Percentiles rank a stretch among this genome's conserved stretches.
These are phyloP conservation scores for Neopestalotiopsis clavispora DNA, from an alignment of 2,329 filamentous ascomycete genomes.

Conservation along the genomic window DNA sequence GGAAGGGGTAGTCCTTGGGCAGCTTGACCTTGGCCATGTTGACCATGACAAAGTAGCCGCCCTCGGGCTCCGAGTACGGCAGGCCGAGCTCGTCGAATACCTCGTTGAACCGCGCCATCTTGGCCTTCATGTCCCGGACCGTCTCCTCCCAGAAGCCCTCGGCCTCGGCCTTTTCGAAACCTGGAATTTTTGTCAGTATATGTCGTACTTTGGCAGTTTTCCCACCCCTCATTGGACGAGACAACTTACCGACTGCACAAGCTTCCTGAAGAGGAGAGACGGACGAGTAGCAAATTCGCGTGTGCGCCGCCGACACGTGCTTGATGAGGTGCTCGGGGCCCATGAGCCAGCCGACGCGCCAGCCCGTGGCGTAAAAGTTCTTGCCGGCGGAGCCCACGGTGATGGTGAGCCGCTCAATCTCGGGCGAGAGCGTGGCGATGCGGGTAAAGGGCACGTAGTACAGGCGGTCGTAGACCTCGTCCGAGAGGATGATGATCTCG, in stretches of 20 bases:
- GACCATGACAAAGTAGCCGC: slow-evolving; percentile 95
- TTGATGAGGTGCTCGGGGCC: slow-evolving; percentile 88
- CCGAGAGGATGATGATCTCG: slow-evolving; percentile 90
- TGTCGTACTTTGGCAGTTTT: too few species aligned
- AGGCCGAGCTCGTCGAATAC: slow-evolving; percentile 77
- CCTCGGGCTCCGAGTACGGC: slow-evolving; percentile 90
- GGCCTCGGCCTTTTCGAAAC: slow-evolving; percentile 87
- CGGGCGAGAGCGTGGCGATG: slow-evolving; percentile 87
- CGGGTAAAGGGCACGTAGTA: slow-evolving; percentile 96
- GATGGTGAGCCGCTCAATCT: slow-evolving; percentile 84
- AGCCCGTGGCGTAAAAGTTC: slow-evolving; percentile 97
- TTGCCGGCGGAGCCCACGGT: slow-evolving; percentile 97
- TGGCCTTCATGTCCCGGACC: slow-evolving; percentile 85
- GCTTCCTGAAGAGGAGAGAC: slow-evolving; percentile 95
- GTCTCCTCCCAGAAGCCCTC: slow-evolving; percentile 87
- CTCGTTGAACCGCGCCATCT: slow-evolving; percentile 85
- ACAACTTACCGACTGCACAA: slow-evolving; percentile 71
- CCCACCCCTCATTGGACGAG: too few species aligned
- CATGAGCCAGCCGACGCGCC: slow-evolving; percentile 94
- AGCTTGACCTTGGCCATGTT: slow-evolving; percentile 90
- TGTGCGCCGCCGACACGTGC: slow-evolving; percentile 91
- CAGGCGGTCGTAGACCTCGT: slow-evolving; percentile 92
- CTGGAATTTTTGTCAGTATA: slow-evolving; percentile 26
- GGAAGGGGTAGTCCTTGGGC: slow-evolving; percentile 85
- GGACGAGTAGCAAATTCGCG: slow-evolving; percentile 92